Base-by-base conservation (phyloP, 805 yeast species). In the Suhomyces canberraensis region DNA sequence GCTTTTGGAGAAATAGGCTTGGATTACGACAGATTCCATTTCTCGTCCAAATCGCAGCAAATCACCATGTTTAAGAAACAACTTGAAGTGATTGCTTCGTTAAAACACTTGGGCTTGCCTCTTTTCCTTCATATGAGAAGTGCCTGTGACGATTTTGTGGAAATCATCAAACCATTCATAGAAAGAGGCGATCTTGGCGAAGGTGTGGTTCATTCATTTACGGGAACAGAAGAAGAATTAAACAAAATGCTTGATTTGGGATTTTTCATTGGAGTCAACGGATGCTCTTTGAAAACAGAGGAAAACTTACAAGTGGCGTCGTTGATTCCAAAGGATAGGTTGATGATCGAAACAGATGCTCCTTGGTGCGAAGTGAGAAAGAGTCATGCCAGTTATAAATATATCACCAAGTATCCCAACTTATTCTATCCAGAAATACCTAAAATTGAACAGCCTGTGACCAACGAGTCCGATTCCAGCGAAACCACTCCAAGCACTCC, bases 281-380 rank as follows among this genome's bases (percentile, higher is more conserved):
- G 98, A 3, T 93, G 98, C 52, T 89, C 98, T 1, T 71, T 93
- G 46, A 84, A 83, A 52, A 78, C 86, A 0, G 77, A 76, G 39
- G 89, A 84, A 44, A 88, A 85, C 52, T 61, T 89, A 11, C 69
- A 71, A 18, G 88, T 81, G 16, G 87, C 81, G 0, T 61, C 65
- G 28, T 50, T 56, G 16, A 75, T 93, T n/a, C 98, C 98, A 0
- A 51, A 79, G 7, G 77, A 79, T 4, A 74, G 71, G 50, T 58
- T 93, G 29, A 61, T 91, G 72, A 74, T 93, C 8, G 99, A 93
- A 56, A 91, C 97, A 0, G 98, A 93, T 61, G 89, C 97, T 3
- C 98, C 99, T 1, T 93, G 98, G 98, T 93, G 99, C 65, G 98
- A 90, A 54, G 78, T 93, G 31, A 71, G 95, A 40, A 84, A 78